phyloP scores from a whole-genome alignment of 805 yeast species.

The Candida multigemmis region DNA sequence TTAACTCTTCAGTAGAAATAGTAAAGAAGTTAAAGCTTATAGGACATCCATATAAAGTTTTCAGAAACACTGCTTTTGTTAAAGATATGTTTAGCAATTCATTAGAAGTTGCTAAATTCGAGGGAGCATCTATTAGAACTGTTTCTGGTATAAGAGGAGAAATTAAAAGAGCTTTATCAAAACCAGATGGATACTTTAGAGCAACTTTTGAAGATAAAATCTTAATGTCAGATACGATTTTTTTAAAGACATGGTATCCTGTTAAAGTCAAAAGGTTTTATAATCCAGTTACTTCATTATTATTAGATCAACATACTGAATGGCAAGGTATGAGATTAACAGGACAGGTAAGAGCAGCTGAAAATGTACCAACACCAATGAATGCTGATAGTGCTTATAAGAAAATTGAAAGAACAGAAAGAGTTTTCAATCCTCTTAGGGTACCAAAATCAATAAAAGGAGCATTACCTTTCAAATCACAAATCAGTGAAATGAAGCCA shows the following conservation, averaged over 20 bases:
- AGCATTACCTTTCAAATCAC: conserved; percentile 85
- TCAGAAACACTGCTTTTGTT: conserved; percentile 93
- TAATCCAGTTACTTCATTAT: conserved; percentile 90
- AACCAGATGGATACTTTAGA: conserved; percentile 92
- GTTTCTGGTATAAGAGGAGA: conserved; percentile 98
- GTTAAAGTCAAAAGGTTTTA: conserved; percentile 84
- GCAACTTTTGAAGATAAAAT: conserved; percentile 97
- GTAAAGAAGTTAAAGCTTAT: conserved; percentile 93
- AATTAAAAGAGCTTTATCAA: conserved; percentile 86
- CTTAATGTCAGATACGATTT: conserved; percentile 79
- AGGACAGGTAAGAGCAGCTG: conserved; percentile 82
- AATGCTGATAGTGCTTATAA: conserved; percentile 41
- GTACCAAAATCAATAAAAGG: conserved; percentile 76
- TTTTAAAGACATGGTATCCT: conserved; percentile 95
- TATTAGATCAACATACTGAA: conserved; percentile 65
- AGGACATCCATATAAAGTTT: conserved; percentile 89
- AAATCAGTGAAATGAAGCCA: conserved; percentile 81
- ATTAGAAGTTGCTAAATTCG: conserved; percentile 93
- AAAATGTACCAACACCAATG: conserved; percentile 54
- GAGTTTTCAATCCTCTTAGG: conserved; percentile 79
- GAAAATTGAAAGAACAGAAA: conserved; percentile 75
- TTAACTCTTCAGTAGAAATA: conserved; percentile 82
- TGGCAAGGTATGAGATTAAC: conserved; percentile 98
- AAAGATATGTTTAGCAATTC: conserved; percentile 93
- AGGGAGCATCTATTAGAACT: conserved; percentile 94